Evolutionary conservation across 768 basidiomycete species (phyloP), one percentile per base, ranked within the genome.

Genomic region (Austroboletus eburneus): DNA sequence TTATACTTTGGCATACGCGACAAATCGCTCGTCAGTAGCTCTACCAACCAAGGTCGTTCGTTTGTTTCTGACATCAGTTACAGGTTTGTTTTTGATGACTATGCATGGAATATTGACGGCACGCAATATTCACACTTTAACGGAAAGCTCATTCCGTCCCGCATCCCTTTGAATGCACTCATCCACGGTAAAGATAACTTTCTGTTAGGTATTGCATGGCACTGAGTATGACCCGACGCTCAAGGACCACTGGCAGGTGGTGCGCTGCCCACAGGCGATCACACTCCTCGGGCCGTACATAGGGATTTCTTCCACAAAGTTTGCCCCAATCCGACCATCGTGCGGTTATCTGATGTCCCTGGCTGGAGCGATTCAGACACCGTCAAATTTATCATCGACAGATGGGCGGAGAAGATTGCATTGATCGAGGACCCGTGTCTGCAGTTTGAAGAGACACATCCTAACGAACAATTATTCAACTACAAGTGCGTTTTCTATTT

Each of bases 161-260:
- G 63, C 10, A 66, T 69, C 27, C 75, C 74, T 3, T 52, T 76
- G n/a, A 66, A 69, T 10, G 70, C 69, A 4, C 48, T 75, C 0
- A 45, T 74, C 9, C 51, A 64, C 33, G 75, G 72, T 71, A 52
- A 44, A 61, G 18, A 12, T 37, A 32, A 4, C 14, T 32, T 13
- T 32, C 14, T 32, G 6, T 27, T 10, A 13, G 13, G 30, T 32
- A 10, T 32, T 6, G 14, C 12, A 32, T n/a, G 14, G 4, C 4
- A 13, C 13, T 14, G 30, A 32, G 12, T 32, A 32, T 14, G 13
- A 32, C 14, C 13, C 9, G 13, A 32, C 13, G 14, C 30, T 32
- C 7, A 7, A 68, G 76, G 75, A 5, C 67, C 73, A 0, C 59
- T 71, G 23, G 76, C 69, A 0, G 76, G 76, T 1, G 72, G 64